Base-by-base conservation (phyloP, 768 basidiomycete species). In the Phaeolepiota aurea region DNA sequence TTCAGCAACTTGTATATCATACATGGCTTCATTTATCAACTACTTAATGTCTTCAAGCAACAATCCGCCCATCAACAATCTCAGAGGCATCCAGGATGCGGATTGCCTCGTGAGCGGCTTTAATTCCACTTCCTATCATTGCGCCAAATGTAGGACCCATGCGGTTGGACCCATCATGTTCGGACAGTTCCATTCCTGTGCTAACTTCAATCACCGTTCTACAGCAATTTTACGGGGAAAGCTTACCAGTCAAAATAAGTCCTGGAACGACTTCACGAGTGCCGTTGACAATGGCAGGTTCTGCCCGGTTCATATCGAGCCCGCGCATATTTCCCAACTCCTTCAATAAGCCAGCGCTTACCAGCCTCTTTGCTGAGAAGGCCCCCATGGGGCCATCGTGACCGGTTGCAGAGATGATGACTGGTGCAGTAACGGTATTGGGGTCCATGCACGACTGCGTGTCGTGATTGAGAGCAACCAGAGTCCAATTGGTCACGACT, bases 371-470 rank as follows among this genome's bases (percentile, higher is more conserved):
- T 45, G 85, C 85, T 10, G 77, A 79, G 64, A 87, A 87, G 2
- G 84, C 84, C 32, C 85, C 85, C 77, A 86, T 85, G 2, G 78
- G 79, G 0, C 82, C 82, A 46, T 87, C 84, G 50, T 86, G 82
- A 9, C 85, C 84, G 3, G 82, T 83, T 15, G 80, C 81, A 18
- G 78, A 77, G 38, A 84, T 63, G 50, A 85, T 63, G 9, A 87
- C 66, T 0, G 84, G 85, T 3, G 84, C 82, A n/a, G 83, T 87
- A 58, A 87, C 81, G 7, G 80, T 82, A 62, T 82, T 81, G 32
- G 84, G 83, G 57, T 87, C 83, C 77, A 81, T 80, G 64, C 75
- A 79, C 5, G 76, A 80, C 59, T 86, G 84, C 36, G 82, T 83
- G 48, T 84, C 83, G 59, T 89, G 84, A 64, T 68, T 71, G 39